Evolutionary conservation across 2,329 filamentous ascomycete genomes (phyloP), one percentile per base, ranked within the genome.

Genomic region (Clarireedia homoeocarpa): DNA sequence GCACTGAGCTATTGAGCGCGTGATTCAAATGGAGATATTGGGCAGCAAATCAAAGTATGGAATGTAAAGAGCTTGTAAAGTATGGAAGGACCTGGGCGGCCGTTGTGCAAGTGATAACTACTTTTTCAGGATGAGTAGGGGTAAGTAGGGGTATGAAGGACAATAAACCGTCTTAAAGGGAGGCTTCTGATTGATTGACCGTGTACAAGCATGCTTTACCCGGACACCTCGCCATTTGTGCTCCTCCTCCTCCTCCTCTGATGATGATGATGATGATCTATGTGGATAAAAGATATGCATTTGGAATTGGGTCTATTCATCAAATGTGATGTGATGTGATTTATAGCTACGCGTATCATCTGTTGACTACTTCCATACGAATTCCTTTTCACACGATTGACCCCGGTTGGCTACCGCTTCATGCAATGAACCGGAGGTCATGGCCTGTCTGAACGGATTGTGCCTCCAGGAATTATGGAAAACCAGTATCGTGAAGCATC

Each of bases 331-430:
- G 17, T 20, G n/a, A 17, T 17, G 20, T n/a, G 20, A 20, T 6
- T 42, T 20, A 20, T 42, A 17, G 39, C 15, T 9, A 14, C 39
- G n/a, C 17, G 15, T n/a, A 5, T 42, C 15, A 42, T 42, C 14
- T 17, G 7, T n/a, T 42, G 39, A 20, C 1, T 42, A 42, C 20
- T 23, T 46, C 6, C 14, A 23, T 23, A 46, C 7, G 20, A 12
- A 12, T 20, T 10, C n/a, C 17, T 4, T 6, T 46, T 12, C 38
- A 42, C 15, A 34, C 39, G 26, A 26, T 27, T 30, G 14, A 44
- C 17, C 17, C 53, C 53, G 53, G 46, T 55, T 44, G 53, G 46
- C 46, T 55, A 55, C 53, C 53, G 38, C 39, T 42, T 55, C 44
- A 55, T 55, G 46, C 46, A n/a, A 20, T 50, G 53, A 50, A 50